phyloP scores from a whole-genome alignment of 345 rosid genomes.

The Gossypium anomalum region DNA sequence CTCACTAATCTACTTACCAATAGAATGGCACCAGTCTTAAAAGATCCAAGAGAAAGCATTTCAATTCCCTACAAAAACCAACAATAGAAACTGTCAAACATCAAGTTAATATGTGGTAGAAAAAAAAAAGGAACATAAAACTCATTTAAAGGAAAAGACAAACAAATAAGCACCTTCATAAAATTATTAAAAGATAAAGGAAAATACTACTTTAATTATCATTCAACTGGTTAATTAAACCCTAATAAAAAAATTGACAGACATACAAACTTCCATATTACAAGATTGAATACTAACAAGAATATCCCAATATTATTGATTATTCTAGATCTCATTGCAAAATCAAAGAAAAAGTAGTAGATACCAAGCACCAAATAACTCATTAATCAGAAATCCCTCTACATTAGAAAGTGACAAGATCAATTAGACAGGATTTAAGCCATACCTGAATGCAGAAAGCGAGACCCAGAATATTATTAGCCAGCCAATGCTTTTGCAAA shows the following conservation, averaged over 20 bases:
- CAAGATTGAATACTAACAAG: not conserved
- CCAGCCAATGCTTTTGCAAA: constrained; percentile 94
- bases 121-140: not conserved
- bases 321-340: not conserved
- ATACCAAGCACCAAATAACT: constrained; percentile 2
- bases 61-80: constrained; percentile 75
- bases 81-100: not conserved
- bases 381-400: not conserved
- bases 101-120: not conserved
- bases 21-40: constrained; percentile 95
- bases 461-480: constrained; percentile 89
- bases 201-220: not conserved
- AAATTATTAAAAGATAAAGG: not conserved
- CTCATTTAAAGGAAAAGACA: not conserved
- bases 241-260: not conserved
- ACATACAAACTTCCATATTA: not conserved
- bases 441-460: constrained; percentile 98
- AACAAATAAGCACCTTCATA: not conserved
- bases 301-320: not conserved
- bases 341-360: not conserved
- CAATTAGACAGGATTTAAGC: constrained; percentile 1
- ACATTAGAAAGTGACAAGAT: not conserved
- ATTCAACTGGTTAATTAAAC: not conserved
- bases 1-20: constrained; percentile 46
- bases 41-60: constrained; percentile 98